These are phyloP conservation scores for Puccinia horiana DNA, from an alignment of 1,284 basidiomycete species.

Conservation along the genomic window DNA sequence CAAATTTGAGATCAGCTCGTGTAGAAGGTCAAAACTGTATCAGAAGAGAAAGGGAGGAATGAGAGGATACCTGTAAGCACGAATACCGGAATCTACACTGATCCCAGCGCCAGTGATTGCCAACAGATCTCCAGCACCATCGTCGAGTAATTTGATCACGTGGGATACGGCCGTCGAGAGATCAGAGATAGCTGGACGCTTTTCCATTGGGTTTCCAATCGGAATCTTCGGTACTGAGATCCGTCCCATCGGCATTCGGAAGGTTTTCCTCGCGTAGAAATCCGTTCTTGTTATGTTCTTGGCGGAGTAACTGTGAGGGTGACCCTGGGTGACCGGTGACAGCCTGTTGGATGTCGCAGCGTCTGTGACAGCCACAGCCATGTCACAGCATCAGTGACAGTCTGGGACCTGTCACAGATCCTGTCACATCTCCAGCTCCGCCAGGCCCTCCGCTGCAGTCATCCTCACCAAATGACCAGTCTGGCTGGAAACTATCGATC, in stretches of 20 bases:
- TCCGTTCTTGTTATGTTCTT: no score
- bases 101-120: conserved; percentile 55
- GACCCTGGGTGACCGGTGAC: no score
- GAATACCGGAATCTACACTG: conserved; percentile 57
- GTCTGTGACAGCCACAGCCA: no score
- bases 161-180: conserved; percentile 7
- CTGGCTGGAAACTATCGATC: not conserved
- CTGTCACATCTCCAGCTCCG: not conserved
- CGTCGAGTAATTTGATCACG: not conserved
- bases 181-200: conserved; percentile 6
- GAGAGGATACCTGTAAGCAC: conserved; percentile 54
- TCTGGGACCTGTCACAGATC: not conserved
- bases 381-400: not conserved
- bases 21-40: not conserved
- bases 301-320: no score
- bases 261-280: no score
- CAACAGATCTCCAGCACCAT: conserved; percentile 11
- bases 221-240: conserved; percentile 30
- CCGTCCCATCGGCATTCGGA: conserved; percentile 9
- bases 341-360: not conserved
- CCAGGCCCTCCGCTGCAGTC: not conserved
- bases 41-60: not conserved
- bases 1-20: not conserved
- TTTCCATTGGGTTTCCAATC: not conserved
- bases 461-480: not conserved